Conservation (phyloP, 208 protist species). For the Acanthamoeba rhysodes region DNA sequence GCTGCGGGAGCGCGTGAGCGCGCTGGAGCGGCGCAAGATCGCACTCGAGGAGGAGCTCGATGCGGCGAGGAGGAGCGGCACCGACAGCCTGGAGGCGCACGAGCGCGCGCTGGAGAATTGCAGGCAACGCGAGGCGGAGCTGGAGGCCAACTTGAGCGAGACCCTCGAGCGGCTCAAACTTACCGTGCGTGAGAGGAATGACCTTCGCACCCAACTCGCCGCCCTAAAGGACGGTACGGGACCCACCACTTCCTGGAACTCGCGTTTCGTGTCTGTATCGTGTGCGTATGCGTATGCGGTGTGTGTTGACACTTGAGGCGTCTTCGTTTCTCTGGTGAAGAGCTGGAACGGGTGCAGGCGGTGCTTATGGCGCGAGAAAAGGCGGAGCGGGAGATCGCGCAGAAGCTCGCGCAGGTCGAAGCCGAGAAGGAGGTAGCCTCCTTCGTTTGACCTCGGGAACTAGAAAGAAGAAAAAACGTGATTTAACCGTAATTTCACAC, state of each 20-base stretch:
- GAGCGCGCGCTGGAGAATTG: too few relatives aligned
- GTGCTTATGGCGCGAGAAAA: neutral
- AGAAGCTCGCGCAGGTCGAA: neutral
- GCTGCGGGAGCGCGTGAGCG: neutral
- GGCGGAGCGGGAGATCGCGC: neutral
- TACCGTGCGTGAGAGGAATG: too few relatives aligned
- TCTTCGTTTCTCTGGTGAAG: neutral
- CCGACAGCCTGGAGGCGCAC: too few relatives aligned
- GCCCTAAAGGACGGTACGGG: too few relatives aligned
- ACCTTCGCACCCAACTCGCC: too few relatives aligned
- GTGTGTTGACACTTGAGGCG: neutral
- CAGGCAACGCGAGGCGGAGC: too few relatives aligned
- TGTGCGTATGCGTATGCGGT: neutral
- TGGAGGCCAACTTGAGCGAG: too few relatives aligned
- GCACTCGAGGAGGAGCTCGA: neutral
- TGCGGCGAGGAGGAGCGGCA: too few relatives aligned
- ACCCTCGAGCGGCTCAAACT: too few relatives aligned
- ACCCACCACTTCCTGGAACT: too few relatives aligned
- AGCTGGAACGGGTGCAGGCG: neutral
- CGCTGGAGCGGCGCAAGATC: neutral
- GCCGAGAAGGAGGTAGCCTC: neutral
- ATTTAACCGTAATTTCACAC: too few relatives aligned
- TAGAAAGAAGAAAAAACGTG: neutral
- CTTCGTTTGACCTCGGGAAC: neutral
- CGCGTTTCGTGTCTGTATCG: too few relatives aligned